Conservation (phyloP, 768 basidiomycete genomes). For the Neoboletus subvelutipes region DNA sequence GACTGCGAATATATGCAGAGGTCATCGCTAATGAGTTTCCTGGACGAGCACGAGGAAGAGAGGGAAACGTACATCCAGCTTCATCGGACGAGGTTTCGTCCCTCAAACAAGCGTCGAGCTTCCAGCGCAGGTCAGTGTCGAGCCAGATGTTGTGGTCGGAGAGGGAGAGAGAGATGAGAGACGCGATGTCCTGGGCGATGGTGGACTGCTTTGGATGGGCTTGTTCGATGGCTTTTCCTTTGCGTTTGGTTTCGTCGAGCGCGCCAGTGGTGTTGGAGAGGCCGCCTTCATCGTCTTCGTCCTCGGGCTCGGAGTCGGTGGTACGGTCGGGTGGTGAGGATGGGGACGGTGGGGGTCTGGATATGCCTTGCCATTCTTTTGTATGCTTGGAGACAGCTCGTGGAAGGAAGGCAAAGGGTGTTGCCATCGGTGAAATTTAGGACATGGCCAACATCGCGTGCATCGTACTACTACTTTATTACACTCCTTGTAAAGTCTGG, state of each 20-base stretch:
- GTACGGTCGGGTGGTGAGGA: conserved; percentile 8
- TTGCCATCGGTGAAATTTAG: conserved; percentile 19
- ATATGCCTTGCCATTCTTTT: conserved; percentile 24
- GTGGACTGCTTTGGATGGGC: conserved; percentile 18
- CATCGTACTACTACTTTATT: neutral
- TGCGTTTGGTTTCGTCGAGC: conserved; percentile 27
- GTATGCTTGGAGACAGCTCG: conserved; percentile 42
- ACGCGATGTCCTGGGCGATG: conserved; percentile 46
- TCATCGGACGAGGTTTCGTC: conserved; percentile 14
- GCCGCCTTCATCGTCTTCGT: conserved; percentile 6
- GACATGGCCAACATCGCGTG: neutral
- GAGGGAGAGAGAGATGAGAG: conserved; percentile 57
- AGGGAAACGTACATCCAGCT: conserved; percentile 49
- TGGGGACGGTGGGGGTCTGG: conserved; percentile 6
- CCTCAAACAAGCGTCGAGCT: conserved; percentile 38
- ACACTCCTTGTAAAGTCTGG: neutral
- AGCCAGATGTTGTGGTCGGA: conserved; percentile 71
- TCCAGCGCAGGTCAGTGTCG: conserved; percentile 52
- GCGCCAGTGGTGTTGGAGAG: neutral
- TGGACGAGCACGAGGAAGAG: neutral
- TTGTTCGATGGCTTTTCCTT: conserved; percentile 18
- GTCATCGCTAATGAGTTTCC: neutral
- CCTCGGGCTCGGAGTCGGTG: neutral
- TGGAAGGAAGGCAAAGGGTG: conserved; percentile 46
- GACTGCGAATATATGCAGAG: conserved; percentile 37